A percentile compares a stretch with the other conserved stretches of the same genome.
phyloP scores from a whole-genome alignment of 352 stramenopile species.

The Elongisporangium anandrum region DNA sequence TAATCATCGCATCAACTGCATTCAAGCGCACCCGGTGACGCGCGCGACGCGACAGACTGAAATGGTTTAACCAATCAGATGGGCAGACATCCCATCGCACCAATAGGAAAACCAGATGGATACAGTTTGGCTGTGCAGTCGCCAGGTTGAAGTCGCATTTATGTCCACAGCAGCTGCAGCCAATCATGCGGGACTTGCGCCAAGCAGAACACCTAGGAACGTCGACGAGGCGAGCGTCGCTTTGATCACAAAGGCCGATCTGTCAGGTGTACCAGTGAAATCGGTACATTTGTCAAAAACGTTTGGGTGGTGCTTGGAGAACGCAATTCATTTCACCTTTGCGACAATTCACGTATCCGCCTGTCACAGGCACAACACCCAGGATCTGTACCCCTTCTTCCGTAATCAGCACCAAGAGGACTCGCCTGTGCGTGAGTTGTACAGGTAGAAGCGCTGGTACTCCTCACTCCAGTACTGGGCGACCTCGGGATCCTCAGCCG shows the following conservation, averaged over 20 bases:
- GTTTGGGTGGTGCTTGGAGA: neutral
- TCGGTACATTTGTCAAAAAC: neutral
- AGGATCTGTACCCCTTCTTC: conserved; percentile 19
- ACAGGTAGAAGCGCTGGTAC: conserved; percentile 44
- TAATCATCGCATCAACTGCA: neutral
- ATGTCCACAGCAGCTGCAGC: neutral
- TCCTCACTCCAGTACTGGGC: conserved; percentile 62
- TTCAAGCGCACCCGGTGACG: conserved; percentile 32
- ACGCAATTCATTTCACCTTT: neutral
- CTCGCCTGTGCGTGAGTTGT: conserved; percentile 33
- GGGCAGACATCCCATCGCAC: neutral
- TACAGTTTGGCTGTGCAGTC: neutral
- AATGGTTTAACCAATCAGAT: conserved; percentile 5
- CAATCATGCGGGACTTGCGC: neutral
- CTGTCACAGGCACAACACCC: neutral
- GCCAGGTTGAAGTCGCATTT: neutral
- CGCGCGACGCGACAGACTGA: conserved; percentile 20
- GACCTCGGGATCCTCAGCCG: conserved; percentile 12
- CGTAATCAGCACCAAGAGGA: conserved; percentile 41
- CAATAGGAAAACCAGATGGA: neutral
- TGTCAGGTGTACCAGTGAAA: neutral
- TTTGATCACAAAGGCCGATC: neutral
- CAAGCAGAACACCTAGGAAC: neutral
- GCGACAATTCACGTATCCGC: neutral
- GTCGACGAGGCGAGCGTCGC: neutral